A percentile compares a stretch with the other conserved stretches of the same genome.
These are phyloP conservation scores for Lasiodiplodia citricola DNA, from an alignment of 2,329 filamentous ascomycete species.

Conservation along the genomic window DNA sequence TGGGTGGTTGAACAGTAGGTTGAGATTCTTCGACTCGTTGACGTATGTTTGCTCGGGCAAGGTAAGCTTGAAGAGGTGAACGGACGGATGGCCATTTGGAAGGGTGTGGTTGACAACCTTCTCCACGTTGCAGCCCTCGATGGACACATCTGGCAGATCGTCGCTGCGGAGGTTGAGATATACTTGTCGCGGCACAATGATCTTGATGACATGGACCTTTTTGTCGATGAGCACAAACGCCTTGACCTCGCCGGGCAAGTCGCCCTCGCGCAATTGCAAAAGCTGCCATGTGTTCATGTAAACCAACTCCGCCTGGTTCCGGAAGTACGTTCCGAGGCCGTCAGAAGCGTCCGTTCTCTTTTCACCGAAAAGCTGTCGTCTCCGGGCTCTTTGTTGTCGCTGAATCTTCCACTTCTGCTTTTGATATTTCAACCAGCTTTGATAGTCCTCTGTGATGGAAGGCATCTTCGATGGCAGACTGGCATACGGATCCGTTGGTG, in stretches of 20 bases:
- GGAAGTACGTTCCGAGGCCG: constrained; percentile 74
- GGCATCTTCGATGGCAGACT: constrained; percentile 84
- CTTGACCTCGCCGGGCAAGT: constrained; percentile 82
- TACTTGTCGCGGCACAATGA: constrained; percentile 86
- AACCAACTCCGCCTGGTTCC: constrained; percentile 87
- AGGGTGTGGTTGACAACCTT: constrained; percentile 92
- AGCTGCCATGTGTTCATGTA: constrained; percentile 97
- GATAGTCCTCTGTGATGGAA: constrained; percentile 82
- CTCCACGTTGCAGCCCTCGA: constrained; percentile 85
- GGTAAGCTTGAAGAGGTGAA: constrained; percentile 91
- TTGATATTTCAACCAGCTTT: constrained; percentile 87
- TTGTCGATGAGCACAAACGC: constrained; percentile 93
- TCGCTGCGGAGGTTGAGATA: constrained; percentile 91
- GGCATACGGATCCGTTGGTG: constrained; percentile 75
- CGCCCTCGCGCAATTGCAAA: constrained; percentile 81
- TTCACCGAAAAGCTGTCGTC: constrained; percentile 93
- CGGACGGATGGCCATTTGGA: constrained; percentile 92
- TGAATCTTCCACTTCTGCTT: constrained; percentile 99
- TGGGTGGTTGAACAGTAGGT: constrained; percentile 83
- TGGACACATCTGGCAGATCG: constrained; percentile 85
- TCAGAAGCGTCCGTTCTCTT: constrained; percentile 67
- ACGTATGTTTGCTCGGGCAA: constrained; percentile 89
- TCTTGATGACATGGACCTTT: constrained; percentile 85
- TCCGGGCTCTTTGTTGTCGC: constrained; percentile 81
- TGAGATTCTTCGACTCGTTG: constrained; percentile 81